Base-by-base conservation (phyloP, 805 yeast species). In the Lipomyces spencermartinsiae region DNA sequence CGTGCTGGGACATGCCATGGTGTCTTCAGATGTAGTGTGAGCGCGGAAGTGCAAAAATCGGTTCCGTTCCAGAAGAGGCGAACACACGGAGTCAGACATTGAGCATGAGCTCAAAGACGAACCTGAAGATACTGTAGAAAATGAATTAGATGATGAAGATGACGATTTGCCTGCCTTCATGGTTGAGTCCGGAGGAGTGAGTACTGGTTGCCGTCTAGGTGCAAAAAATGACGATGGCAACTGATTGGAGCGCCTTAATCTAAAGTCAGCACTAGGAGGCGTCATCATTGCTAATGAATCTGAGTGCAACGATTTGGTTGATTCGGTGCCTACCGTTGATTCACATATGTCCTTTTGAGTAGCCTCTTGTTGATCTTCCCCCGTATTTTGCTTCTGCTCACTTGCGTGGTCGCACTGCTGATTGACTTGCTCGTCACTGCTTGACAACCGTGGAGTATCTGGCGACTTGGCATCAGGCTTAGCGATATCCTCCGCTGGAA, bases 41-140 rank as follows among this genome's bases (percentile, higher is more conserved):
- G 63, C 63, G 35, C 63, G 46, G 34, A 61, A 61, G 2, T 62
- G 61, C 31, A 57, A 29, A 29, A 62, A 62, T 25, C 65, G 37
- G 46, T 57, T 62, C 10, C 19, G 57, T 2, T 43, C 49, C 10
- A 43, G 49, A 8, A 43, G 22, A 16, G 49, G 49, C 25, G 49
- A 43, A 19, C 22, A 43, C 3, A 22, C 19, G 9, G 49, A n/a
- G 22, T 19, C 16, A 5, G n/a, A 19, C n/a, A 2, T 4, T 37
- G 49, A 12, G n/a, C 22, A 43, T 43, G 22, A 16, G 22, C 49
- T n/a, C 49, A n/a, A 43, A 43, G 49, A 43, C 22, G 49, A 43
- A n/a, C 22, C 22, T 5, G 49, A 4, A 16, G 49, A 4, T 43
- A 5, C 8, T 43, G 49, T n/a, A 43, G 49, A 43, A 43, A 43